Percentiles rank a stretch among this genome's conserved stretches.
These are phyloP conservation scores for Chrysoporthe puriensis DNA, from an alignment of 2,329 filamentous ascomycete species.

Conservation along the genomic window DNA sequence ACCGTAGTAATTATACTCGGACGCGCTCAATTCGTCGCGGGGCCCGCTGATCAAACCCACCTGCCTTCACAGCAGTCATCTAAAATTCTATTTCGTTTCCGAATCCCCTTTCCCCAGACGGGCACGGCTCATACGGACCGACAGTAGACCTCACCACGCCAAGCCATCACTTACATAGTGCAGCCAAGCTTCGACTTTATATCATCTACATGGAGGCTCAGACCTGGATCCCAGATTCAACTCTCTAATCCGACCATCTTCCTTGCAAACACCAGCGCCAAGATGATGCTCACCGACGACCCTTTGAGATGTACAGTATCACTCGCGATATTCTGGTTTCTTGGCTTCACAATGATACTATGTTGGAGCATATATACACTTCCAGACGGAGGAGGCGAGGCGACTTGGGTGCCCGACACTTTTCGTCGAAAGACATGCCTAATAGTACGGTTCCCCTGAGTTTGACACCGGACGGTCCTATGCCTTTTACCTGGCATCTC, in stretches of 20 bases:
- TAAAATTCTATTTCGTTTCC: neutral
- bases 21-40: neutral
- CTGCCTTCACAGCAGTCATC: neutral
- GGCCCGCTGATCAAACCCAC: slow-evolving; percentile 7
- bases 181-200: slow-evolving; percentile 13
- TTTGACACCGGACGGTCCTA: neutral
- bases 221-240: neutral
- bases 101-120: neutral
- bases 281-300: slow-evolving; percentile 7
- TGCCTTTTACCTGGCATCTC: neutral
- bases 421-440: slow-evolving; percentile 11
- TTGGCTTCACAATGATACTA: slow-evolving; percentile 15
- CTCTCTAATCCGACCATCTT: neutral
- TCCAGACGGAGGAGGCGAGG: slow-evolving; percentile 15
- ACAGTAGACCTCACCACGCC: slow-evolving; percentile 2
- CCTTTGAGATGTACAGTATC: slow-evolving; percentile 1
- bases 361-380: slow-evolving; percentile 18
- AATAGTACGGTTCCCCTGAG: slow-evolving; percentile 1
- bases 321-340: slow-evolving; percentile 11
- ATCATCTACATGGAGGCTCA: neutral
- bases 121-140: neutral
- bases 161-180: slow-evolving; percentile 2
- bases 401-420: slow-evolving; percentile 12
- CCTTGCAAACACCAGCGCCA: neutral
- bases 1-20: neutral